A percentile compares a stretch with the other conserved stretches of the same genome.
phyloP scores from a whole-genome alignment of 1,139 yeast species.

The Candida tunisiensis region DNA sequence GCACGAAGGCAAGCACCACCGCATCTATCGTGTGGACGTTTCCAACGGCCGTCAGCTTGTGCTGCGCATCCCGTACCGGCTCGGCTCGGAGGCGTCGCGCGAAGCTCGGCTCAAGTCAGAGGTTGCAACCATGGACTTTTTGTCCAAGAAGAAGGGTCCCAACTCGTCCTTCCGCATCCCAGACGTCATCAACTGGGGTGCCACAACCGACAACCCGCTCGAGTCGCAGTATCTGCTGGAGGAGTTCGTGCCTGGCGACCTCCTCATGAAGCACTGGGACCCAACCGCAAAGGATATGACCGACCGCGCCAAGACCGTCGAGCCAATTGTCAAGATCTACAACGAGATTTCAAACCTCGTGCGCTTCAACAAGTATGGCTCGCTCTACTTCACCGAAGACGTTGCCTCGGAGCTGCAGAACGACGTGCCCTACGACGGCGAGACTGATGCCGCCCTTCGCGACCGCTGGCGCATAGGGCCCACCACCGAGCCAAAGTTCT shows the following conservation, averaged over 20 bases:
- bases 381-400: conserved; percentile 61
- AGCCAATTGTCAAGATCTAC: conserved; percentile 21
- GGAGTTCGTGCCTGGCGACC: conserved; percentile 65
- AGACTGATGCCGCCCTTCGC: conserved; percentile 32
- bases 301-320: conserved; percentile 19
- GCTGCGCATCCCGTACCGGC: conserved; percentile 70
- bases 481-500: conserved; percentile 61
- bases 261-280: conserved; percentile 80
- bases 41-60: conserved; percentile 46
- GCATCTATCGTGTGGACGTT: conserved; percentile 58
- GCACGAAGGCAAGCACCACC: conserved; percentile 89
- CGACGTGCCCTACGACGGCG: conserved; percentile 48
- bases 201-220: conserved; percentile 41
- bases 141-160: conserved; percentile 30
- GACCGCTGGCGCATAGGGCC: conserved; percentile 87
- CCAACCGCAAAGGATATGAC: conserved; percentile 47
- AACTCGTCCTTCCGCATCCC: conserved; percentile 63
- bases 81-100: conserved; percentile 41
- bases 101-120: conserved; percentile 65
- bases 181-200: conserved; percentile 56
- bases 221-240: conserved; percentile 62
- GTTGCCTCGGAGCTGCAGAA: conserved; percentile 26
- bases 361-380: conserved; percentile 59
- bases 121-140: conserved; percentile 84
- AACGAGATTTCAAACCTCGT: conserved; percentile 15